These are phyloP conservation scores for Paracoccidioides lutzii DNA, from an alignment of 2,329 filamentous ascomycete species.

Conservation along the genomic window DNA sequence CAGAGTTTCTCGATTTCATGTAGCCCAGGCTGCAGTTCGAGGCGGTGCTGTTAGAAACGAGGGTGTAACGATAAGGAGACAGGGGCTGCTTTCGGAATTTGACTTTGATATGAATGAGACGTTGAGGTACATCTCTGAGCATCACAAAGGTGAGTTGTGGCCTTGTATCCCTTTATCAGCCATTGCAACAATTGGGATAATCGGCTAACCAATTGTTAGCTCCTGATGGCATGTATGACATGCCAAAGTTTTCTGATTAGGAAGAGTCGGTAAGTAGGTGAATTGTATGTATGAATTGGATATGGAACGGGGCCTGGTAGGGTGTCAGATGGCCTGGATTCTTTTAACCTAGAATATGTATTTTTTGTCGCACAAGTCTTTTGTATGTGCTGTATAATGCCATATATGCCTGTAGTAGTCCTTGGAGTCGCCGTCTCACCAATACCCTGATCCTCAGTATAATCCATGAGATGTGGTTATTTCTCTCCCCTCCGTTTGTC, in stretches of 20 bases:
- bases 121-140: slow-evolving; percentile 39
- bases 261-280: neutral
- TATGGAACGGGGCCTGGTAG: neutral
- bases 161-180: neutral
- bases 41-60: slow-evolving; percentile 38
- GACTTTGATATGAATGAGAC: slow-evolving; percentile 37
- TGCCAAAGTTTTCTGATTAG: slow-evolving; percentile 28
- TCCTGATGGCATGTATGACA: slow-evolving; percentile 40
- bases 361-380: neutral
- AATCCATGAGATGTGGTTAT: neutral
- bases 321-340: neutral
- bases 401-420: neutral
- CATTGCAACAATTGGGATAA: neutral
- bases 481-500: neutral
- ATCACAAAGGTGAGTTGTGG: slow-evolving; percentile 38
- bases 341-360: neutral
- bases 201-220: slow-evolving; percentile 24
- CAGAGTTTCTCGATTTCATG: slow-evolving; percentile 45
- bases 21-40: slow-evolving; percentile 42
- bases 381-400: neutral
- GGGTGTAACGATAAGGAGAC: slow-evolving; percentile 33
- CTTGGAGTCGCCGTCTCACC: neutral
- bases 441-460: neutral
- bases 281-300: neutral
- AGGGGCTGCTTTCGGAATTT: slow-evolving; percentile 38